Percentiles rank a stretch among this genome's conserved stretches.
Evolutionary conservation across 1,284 basidiomycete genomes (phyloP).

Genomic region (Irpex lacteus): DNA sequence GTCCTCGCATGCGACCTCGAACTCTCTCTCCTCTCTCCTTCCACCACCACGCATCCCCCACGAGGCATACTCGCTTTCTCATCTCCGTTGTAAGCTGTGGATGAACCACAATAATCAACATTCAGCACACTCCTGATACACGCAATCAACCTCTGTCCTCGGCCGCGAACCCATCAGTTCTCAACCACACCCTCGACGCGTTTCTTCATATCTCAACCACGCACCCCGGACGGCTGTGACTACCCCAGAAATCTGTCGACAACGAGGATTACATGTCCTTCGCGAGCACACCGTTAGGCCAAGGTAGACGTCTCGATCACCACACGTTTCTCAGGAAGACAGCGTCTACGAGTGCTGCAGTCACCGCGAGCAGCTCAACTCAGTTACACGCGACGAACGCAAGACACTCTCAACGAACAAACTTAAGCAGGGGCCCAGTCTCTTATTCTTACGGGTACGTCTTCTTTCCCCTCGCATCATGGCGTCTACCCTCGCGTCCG

Average conservation of each 20-base stretch:
- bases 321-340: conserved; percentile 70
- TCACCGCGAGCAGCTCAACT: conserved; percentile 6
- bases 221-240: neutral
- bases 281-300: conserved; percentile 75
- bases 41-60: conserved; percentile 11
- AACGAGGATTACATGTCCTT: conserved; percentile 68
- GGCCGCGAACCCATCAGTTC: conserved; percentile 3
- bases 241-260: conserved; percentile 7
- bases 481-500: conserved; percentile 12
- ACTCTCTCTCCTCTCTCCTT: neutral
- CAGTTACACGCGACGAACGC: conserved; percentile 21
- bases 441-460: conserved; percentile 71
- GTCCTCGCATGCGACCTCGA: neutral
- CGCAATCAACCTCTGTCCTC: conserved; percentile 6
- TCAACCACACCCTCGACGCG: conserved; percentile 10
- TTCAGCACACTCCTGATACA: neutral
- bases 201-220: conserved; percentile 4
- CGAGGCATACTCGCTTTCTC: conserved; percentile 8
- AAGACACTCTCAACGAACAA: conserved; percentile 30
- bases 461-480: conserved; percentile 3
- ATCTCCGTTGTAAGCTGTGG: conserved; percentile 2
- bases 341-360: conserved; percentile 25
- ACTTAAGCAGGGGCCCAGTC: conserved; percentile 42
- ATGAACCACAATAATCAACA: neutral
- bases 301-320: conserved; percentile 81